A percentile compares a stretch with the other conserved stretches of the same genome.
Conservation (phyloP, 257 asterid genomes). For the Henckelia pumila region DNA sequence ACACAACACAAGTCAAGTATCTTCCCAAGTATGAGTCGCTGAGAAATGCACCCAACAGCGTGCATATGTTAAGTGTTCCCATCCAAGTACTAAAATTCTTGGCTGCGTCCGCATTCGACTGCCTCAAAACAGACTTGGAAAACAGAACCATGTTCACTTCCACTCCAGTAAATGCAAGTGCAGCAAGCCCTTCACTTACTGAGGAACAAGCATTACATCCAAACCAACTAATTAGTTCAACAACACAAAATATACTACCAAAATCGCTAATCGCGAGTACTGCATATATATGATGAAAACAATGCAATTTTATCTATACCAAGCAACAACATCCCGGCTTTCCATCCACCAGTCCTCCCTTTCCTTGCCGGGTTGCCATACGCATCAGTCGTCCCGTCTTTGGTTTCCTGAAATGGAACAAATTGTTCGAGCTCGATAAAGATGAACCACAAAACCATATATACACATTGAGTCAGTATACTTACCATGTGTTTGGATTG, state of each 20-base stretch:
- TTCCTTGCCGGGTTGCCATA: conserved; percentile 57
- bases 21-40: conserved; percentile 85
- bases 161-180: conserved; percentile 74
- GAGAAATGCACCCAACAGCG: conserved; percentile 73
- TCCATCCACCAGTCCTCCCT: conserved; percentile 80
- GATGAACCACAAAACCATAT: background rate
- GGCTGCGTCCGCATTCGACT: conserved; percentile 77
- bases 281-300: background rate
- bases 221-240: background rate
- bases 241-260: background rate
- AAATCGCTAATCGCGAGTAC: background rate
- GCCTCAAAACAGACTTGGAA: conserved; percentile 63
- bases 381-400: conserved; percentile 59
- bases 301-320: conserved; percentile 35
- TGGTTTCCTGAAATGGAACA: conserved; percentile 59
- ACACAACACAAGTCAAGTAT: conserved; percentile 65
- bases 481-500: conserved; percentile 17
- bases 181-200: conserved; percentile 80
- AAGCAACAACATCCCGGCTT: conserved; percentile 58
- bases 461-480: background rate
- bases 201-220: conserved; percentile 19
- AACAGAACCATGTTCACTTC: conserved; percentile 88
- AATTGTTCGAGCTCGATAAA: conserved; percentile 18
- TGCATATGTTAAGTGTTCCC: conserved; percentile 76
- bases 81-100: conserved; percentile 70